Conservation (phyloP, 768 basidiomycete species). For the Tylopilus vinaceipallidus region DNA sequence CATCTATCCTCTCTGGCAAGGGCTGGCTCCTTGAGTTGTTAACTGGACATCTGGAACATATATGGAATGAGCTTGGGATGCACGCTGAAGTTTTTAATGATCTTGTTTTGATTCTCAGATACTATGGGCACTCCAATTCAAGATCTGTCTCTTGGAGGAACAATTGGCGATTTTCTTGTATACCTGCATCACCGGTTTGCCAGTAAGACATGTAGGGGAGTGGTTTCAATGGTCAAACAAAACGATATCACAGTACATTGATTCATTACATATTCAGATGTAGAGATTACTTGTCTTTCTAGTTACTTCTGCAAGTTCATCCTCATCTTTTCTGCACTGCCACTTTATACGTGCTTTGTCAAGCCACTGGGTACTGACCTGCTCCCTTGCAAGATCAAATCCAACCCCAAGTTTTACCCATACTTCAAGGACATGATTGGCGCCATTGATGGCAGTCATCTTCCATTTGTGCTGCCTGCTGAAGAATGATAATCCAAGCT, state of each 20-base stretch:
- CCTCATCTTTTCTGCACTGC: background rate
- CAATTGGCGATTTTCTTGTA: background rate
- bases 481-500: no score
- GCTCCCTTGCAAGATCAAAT: background rate
- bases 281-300: no score
- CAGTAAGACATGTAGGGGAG: background rate
- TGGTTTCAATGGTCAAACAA: background rate
- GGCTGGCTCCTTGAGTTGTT: background rate
- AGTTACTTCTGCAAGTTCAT: background rate
- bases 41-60: background rate
- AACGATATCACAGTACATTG: background rate
- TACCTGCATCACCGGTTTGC: background rate
- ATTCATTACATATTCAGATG: no score
- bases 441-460: background rate
- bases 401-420: background rate
- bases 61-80: background rate
- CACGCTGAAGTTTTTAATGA: background rate
- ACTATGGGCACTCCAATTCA: background rate
- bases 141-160: background rate
- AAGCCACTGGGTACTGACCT: background rate
- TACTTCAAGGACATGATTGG: background rate
- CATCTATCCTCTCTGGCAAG: background rate
- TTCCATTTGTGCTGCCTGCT: background rate
- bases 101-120: background rate
- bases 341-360: background rate